A percentile compares a stretch with the other conserved stretches of the same genome.
phyloP scores from a whole-genome alignment of 108 stramenopile genomes.

The Skeletonema tropicum region DNA sequence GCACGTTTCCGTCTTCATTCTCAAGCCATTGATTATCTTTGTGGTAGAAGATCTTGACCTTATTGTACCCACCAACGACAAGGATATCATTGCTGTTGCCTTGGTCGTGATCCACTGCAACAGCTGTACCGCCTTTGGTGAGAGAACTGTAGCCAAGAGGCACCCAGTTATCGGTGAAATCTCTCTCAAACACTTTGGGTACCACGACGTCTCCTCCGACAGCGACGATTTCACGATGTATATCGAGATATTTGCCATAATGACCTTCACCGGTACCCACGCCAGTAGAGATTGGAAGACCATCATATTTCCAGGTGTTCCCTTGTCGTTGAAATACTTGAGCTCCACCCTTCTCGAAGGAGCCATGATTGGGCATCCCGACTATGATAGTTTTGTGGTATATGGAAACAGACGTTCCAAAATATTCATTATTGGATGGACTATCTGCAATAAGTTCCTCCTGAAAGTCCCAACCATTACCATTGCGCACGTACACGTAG shows the following conservation, averaged over 20 bases:
- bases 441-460: neutral
- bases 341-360: neutral
- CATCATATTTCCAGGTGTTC: neutral
- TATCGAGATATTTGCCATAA: neutral
- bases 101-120: neutral
- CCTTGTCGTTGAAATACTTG: neutral
- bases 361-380: neutral
- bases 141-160: neutral
- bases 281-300: neutral
- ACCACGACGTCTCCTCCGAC: neutral
- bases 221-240: neutral
- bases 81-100: neutral
- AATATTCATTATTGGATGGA: neutral
- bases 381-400: neutral
- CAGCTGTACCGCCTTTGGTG: neutral
- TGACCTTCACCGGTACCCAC: neutral
- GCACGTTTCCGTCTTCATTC: neutral
- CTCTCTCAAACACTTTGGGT: neutral
- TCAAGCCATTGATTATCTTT: neutral
- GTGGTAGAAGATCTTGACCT: conserved; percentile 5
- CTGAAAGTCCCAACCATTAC: neutral
- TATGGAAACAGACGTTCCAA: neutral
- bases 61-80: neutral
- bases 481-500: neutral
- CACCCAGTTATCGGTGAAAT: neutral